Evolutionary conservation across 2,329 filamentous ascomycete genomes (phyloP), one percentile per base, ranked within the genome.

Genomic region (Hypoxylon sp.): DNA sequence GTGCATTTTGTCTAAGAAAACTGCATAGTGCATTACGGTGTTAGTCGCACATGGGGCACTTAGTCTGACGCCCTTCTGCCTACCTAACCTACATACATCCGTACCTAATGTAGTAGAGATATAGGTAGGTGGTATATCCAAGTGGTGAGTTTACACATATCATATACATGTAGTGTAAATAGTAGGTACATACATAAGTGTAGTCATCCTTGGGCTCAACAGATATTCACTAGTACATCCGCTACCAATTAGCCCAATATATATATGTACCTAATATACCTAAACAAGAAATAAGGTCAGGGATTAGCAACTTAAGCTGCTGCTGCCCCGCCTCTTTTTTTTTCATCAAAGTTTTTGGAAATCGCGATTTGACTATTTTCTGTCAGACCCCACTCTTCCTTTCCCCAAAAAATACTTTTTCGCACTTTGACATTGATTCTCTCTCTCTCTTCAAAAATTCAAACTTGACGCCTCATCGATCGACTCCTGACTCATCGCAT

Each of bases 361-460:
- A 69, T 69, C 66, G 66, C 66, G 66, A 65, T 68, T 65, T 48
- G 48, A 35, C 42, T 47, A 31, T 44, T 47, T 60, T 46, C 44
- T 50, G 62, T 61, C 50, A 33, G 50, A 65, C 67, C 67, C 67
- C 67, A 70, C 67, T 67, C 47, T 70, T 58, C 52, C 57, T 31
- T 63, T 65, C 53, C 60, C 35, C 37, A n/a, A 44, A 59, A 59
- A 59, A 54, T 60, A 63, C 52, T 58, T 54, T 64, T 51, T 58
- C 64, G 54, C 42, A 50, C 55, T 47, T 48, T 42, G 29, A 56
- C 35, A 48, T 54, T 42, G 33, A 59, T 48, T 26, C 52, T 53
- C n/a, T n/a, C n/a, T 59, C 47, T 37, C 37, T 56, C 55, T 55
- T 58, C 47, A 10, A 37, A 56, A 14, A 10, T 35, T 44, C 24